phyloP scores from a whole-genome alignment of 116 monocot species.

The Papilionanthe hybrid region DNA sequence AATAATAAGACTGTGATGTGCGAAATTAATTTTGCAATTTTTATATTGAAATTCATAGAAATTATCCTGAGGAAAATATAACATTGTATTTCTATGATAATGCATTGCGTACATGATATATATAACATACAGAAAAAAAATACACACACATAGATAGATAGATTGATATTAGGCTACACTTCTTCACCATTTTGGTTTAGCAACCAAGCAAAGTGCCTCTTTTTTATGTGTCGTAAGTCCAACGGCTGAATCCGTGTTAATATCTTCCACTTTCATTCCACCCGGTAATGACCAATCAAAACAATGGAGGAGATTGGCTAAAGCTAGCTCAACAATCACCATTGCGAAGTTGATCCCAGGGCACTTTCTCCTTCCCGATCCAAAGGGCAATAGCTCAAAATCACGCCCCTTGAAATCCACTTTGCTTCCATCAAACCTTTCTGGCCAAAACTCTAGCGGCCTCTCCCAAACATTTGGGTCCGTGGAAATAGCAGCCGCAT shows the following conservation, averaged over 20 bases:
- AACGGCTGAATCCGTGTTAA: constrained; percentile 14
- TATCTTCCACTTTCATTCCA: constrained; percentile 13
- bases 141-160: too few species aligned
- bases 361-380: constrained; percentile 19
- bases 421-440: background rate
- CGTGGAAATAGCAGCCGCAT: background rate
- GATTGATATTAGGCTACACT: background rate
- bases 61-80: too few species aligned
- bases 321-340: background rate
- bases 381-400: constrained; percentile 24
- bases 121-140: too few species aligned
- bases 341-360: constrained; percentile 7
- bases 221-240: constrained; percentile 16
- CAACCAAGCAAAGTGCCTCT: constrained; percentile 11
- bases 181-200: background rate
- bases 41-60: too few species aligned
- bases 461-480: background rate
- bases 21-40: too few species aligned
- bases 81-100: too few species aligned
- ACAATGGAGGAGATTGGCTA: constrained; percentile 18
- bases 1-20: too few species aligned
- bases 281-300: constrained; percentile 27
- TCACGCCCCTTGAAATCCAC: constrained; percentile 19
- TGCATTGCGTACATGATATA: too few species aligned
- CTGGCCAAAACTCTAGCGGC: background rate